Percentiles rank a stretch among this genome's conserved stretches.
Conservation (phyloP, 23 red algal genomes). For the Gracilaria domingensis region DNA sequence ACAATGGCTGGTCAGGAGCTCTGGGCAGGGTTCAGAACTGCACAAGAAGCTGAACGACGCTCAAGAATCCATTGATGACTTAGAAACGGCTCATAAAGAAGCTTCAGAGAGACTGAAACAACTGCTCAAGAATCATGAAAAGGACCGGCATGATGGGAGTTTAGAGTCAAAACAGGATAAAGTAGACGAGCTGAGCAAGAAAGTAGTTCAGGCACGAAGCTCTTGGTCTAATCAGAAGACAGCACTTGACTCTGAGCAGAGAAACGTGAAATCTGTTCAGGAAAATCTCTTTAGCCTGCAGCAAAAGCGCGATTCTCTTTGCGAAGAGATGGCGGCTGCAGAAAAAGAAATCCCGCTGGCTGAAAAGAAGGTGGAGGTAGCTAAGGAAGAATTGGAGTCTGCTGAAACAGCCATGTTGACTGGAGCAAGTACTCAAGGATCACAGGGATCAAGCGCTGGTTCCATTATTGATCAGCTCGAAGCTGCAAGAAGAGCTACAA, state of each 20-base stretch:
- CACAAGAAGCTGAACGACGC: constrained; percentile 30
- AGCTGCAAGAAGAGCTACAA: constrained; percentile 53
- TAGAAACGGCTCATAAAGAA: background rate
- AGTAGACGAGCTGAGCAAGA: constrained; percentile 64
- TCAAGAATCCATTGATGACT: background rate
- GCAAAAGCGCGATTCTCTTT: background rate
- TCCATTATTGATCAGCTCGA: constrained; percentile 82
- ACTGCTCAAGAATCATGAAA: constrained; percentile 14
- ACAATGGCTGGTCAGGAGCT: constrained; percentile 40
- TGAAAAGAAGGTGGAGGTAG: constrained; percentile 36
- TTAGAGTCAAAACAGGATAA: constrained; percentile 32
- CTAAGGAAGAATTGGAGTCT: constrained; percentile 29
- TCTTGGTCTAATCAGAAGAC: constrained; percentile 67
- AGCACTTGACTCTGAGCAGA: constrained; percentile 68
- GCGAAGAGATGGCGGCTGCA: background rate
- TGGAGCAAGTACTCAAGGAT: constrained; percentile 63
- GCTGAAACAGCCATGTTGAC: constrained; percentile 78
- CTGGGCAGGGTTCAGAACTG: constrained; percentile 50
- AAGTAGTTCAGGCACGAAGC: constrained; percentile 51
- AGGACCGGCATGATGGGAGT: constrained; percentile 9
- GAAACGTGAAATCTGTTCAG: constrained; percentile 30
- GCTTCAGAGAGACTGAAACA: constrained; percentile 6
- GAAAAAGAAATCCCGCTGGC: constrained; percentile 19
- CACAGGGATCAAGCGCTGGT: constrained; percentile 54
- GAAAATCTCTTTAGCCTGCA: constrained; percentile 25